Conservation (phyloP, 305 asterid species). For the Fraxinus floribunda region DNA sequence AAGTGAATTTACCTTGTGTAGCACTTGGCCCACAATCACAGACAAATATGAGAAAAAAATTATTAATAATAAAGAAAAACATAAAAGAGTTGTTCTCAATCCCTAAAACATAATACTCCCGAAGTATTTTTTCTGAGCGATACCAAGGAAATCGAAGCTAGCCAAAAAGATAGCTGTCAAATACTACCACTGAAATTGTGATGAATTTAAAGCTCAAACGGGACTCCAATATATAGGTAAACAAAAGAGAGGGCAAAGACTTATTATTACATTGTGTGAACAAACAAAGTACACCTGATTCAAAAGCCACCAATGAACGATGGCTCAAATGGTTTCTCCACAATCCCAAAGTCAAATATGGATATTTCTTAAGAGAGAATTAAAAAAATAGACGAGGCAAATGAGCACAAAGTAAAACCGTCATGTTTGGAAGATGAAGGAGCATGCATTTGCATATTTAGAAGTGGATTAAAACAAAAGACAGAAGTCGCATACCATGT, state of each 20-base stretch:
- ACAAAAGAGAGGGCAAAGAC: not conserved
- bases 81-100: not conserved
- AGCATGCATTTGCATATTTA: not conserved
- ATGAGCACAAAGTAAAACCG: not conserved
- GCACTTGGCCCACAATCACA: not conserved
- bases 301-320: not conserved
- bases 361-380: not conserved
- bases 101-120: not conserved
- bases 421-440: slow-evolving; percentile 1
- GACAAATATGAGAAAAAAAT: not conserved
- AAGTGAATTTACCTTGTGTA: not conserved
- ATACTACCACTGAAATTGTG: not conserved
- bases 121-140: not conserved
- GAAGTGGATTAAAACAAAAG: slow-evolving; percentile 6
- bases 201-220: not conserved
- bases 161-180: not conserved
- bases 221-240: not conserved
- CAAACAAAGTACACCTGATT: not conserved
- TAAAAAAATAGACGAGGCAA: not conserved
- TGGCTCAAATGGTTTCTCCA: not conserved
- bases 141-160: not conserved
- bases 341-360: not conserved
- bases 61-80: not conserved
- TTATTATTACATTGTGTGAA: not conserved
- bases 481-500: slow-evolving; percentile 38